These are phyloP conservation scores for Saccharomycopsis vini DNA, from an alignment of 805 yeast species.

Conservation along the genomic window DNA sequence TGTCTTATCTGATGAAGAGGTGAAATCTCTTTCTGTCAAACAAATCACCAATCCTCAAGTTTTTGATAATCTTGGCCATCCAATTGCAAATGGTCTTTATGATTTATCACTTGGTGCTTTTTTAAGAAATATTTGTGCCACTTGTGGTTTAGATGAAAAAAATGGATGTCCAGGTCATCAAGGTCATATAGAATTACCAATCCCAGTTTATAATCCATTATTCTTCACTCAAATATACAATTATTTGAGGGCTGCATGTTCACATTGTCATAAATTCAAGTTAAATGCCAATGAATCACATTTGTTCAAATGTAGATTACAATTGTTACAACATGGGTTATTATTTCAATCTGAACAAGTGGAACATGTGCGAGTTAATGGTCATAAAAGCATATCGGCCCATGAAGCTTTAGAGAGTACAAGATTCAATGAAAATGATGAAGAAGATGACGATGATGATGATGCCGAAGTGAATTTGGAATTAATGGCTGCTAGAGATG, in stretches of 20 bases:
- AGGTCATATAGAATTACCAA: conserved; percentile 95
- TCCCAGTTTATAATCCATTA: conserved; percentile 90
- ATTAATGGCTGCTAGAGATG: conserved; percentile 51
- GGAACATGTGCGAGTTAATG: conserved; percentile 42
- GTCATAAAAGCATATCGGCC: no score
- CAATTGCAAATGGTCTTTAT: conserved; percentile 86
- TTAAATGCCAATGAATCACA: conserved; percentile 64
- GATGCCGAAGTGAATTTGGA: conserved; percentile 29
- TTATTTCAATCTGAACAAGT: conserved; percentile 67
- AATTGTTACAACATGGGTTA: conserved; percentile 80
- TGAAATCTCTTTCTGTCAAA: conserved; percentile 81
- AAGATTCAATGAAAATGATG: conserved; percentile 23
- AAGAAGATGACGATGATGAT: conserved; percentile 34
- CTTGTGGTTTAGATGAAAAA: conserved; percentile 92
- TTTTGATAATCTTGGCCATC: conserved; percentile 94
- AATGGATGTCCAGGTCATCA: conserved; percentile 91
- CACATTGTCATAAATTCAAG: conserved; percentile 83
- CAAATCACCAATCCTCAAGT: conserved; percentile 93
- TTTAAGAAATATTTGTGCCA: conserved; percentile 76
- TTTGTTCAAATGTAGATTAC: conserved; percentile 66
- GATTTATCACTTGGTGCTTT: conserved; percentile 96
- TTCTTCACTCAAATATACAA: conserved; percentile 88
- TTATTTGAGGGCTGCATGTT: conserved; percentile 74
- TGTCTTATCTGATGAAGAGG: conserved; percentile 71
- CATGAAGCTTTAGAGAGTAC: no score